Conservation (phyloP, 2,329 filamentous ascomycete genomes). For the Claviceps purpurea region DNA sequence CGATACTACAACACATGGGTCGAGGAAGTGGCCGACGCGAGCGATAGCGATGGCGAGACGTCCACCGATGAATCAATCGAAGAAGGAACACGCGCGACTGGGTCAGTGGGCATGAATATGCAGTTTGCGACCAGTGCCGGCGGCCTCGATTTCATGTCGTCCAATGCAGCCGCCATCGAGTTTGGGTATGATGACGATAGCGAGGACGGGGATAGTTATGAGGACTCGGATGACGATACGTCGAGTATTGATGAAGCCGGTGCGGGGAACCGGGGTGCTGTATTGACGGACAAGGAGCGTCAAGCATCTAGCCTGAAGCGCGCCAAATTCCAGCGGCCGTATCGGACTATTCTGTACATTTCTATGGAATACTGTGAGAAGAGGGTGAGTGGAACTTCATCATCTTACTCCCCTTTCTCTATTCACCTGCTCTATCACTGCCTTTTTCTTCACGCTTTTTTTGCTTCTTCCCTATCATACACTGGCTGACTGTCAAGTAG, state of each 20-base stretch:
- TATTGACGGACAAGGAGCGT: conserved; percentile 19
- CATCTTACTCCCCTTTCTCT: background rate
- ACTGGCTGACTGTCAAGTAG: conserved; percentile 14
- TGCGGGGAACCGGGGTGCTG: conserved; percentile 11
- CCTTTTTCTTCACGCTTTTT: background rate
- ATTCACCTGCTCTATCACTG: no score
- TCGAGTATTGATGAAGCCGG: conserved; percentile 21
- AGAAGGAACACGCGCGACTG: conserved; percentile 21
- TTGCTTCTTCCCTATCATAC: background rate
- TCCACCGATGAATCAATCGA: conserved; percentile 34
- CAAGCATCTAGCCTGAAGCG: conserved; percentile 17
- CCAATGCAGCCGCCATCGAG: conserved; percentile 57
- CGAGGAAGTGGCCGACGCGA: conserved; percentile 49
- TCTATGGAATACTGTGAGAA: conserved; percentile 99
- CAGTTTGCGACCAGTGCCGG: conserved; percentile 60
- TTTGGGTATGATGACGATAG: conserved; percentile 53
- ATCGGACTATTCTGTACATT: conserved; percentile 75
- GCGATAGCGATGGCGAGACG: conserved; percentile 43
- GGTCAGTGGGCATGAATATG: conserved; percentile 30
- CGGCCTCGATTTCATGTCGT: conserved; percentile 88
- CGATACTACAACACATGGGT: conserved; percentile 95
- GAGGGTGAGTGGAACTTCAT: conserved; percentile 36
- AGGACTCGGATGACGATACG: conserved; percentile 32
- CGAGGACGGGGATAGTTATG: conserved; percentile 31
- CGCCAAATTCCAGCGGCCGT: conserved; percentile 33